Evolutionary conservation across 2,329 filamentous ascomycete genomes (phyloP).

Genomic region (Colletotrichum orbiculare): DNA sequence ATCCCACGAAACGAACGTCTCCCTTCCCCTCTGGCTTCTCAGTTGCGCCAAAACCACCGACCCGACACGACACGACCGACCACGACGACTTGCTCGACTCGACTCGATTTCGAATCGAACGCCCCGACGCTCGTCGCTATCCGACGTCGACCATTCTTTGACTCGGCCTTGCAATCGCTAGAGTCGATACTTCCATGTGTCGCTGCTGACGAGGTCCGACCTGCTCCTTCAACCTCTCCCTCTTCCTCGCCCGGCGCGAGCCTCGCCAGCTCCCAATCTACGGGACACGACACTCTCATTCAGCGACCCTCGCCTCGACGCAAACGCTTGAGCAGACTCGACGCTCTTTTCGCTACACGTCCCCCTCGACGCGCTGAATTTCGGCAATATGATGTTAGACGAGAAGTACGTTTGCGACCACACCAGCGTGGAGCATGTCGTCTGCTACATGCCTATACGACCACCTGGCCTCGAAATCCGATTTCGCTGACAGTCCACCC

Average conservation of each 20-base stretch:
- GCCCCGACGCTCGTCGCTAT: slow-evolving; percentile 9
- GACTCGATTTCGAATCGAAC: slow-evolving; percentile 11
- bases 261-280: slow-evolving; percentile 31
- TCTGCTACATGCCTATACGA: slow-evolving; percentile 5
- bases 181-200: slow-evolving; percentile 35
- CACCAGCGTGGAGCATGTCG: background rate
- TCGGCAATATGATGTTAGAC: slow-evolving; percentile 38
- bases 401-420: slow-evolving; percentile 39
- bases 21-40: slow-evolving; percentile 28
- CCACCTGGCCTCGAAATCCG: slow-evolving; percentile 13
- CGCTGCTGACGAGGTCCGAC: slow-evolving; percentile 34
- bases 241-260: slow-evolving; percentile 41
- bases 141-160: slow-evolving; percentile 11
- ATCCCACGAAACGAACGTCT: slow-evolving; percentile 35
- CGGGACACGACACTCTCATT: slow-evolving; percentile 31
- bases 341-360: slow-evolving; percentile 30
- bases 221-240: slow-evolving; percentile 12
- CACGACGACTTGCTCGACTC: slow-evolving; percentile 30
- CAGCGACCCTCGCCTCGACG: slow-evolving; percentile 26
- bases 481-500: slow-evolving; percentile 45
- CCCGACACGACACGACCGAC: slow-evolving; percentile 18
- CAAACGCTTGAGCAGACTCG: slow-evolving; percentile 9
- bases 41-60: slow-evolving; percentile 27
- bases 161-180: slow-evolving; percentile 6
- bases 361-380: slow-evolving; percentile 27